Percentiles rank a stretch among this genome's conserved stretches.
Conservation (phyloP, 1,139 yeast species). For the Taiozyma onychis region DNA sequence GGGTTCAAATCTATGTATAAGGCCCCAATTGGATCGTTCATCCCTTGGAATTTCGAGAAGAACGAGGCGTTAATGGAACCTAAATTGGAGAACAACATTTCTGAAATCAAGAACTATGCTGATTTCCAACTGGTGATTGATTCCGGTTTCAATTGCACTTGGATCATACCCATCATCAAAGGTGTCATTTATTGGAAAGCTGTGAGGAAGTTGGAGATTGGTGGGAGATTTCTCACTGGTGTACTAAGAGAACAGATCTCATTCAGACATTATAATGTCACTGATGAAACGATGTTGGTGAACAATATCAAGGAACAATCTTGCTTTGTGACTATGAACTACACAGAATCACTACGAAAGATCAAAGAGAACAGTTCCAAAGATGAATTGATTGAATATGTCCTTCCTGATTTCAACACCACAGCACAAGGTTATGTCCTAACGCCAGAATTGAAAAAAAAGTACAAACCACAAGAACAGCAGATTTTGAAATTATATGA, state of each 20-base stretch:
- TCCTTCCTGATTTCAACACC: constrained; percentile 82
- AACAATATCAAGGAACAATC: constrained; percentile 82
- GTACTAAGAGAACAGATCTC: constrained; percentile 78
- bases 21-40: constrained; percentile 54
- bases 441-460: constrained; percentile 29
- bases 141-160: constrained; percentile 83
- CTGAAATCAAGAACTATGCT: constrained; percentile 24
- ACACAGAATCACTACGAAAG: constrained; percentile 47
- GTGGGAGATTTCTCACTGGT: constrained; percentile 82
- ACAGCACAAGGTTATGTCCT: constrained; percentile 63
- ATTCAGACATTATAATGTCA: constrained; percentile 87
- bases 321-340: constrained; percentile 68
- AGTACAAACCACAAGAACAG: constrained; percentile 38
- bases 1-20: constrained; percentile 55
- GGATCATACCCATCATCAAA: constrained; percentile 78
- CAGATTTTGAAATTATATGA: constrained; percentile 69
- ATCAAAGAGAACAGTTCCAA: constrained; percentile 26
- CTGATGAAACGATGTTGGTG: constrained; percentile 82
- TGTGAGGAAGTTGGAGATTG: constrained; percentile 61
- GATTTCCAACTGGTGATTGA: constrained; percentile 82
- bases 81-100: constrained; percentile 14
- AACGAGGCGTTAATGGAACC: constrained; percentile 22
- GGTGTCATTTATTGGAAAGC: constrained; percentile 80
- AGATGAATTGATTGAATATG: constrained; percentile 51
- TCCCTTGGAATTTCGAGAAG: constrained; percentile 54